Percentiles rank a stretch among this genome's conserved stretches.
phyloP scores from a whole-genome alignment of 495 filamentous ascomycete species.

The Apodospora peruviana region DNA sequence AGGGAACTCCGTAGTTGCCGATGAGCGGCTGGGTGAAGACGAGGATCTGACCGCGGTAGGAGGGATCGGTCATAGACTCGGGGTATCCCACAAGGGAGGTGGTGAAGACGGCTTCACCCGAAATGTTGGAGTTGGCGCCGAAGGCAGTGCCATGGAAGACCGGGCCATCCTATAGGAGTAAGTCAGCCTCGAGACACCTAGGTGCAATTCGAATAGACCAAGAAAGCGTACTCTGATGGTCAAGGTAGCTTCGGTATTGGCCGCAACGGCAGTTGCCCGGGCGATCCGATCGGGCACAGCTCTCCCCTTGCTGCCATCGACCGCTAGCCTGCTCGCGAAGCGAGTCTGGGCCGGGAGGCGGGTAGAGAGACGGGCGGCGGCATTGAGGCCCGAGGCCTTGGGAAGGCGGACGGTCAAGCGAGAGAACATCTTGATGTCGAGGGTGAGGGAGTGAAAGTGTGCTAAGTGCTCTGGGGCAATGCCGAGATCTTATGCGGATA shows the following conservation, averaged over 20 bases:
- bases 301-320: constrained; percentile 61
- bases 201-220: constrained; percentile 5
- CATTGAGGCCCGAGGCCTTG: constrained; percentile 36
- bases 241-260: constrained; percentile 76
- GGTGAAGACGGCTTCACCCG: constrained; percentile 92
- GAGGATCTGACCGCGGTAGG: constrained; percentile 96
- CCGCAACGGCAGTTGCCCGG: constrained; percentile 52
- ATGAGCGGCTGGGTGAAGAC: constrained; percentile 99
- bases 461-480: constrained; percentile 12
- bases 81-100: constrained; percentile 92
- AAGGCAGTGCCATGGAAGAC: constrained; percentile 93
- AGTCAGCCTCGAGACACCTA: background rate
- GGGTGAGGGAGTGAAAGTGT: constrained; percentile 14
- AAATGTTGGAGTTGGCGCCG: constrained; percentile 85
- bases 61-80: constrained; percentile 97
- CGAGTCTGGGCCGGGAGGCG: constrained; percentile 37
- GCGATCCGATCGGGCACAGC: constrained; percentile 39
- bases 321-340: constrained; percentile 42
- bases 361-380: constrained; percentile 25
- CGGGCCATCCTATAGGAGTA: constrained; percentile 59
- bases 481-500: constrained; percentile 34
- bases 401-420: constrained; percentile 54
- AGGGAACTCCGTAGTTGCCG: constrained; percentile 95
- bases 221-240: constrained; percentile 85
- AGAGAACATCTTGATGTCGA: constrained; percentile 58